Percentiles rank a stretch among this genome's conserved stretches.
These are phyloP conservation scores for Fusarium euwallaceae DNA, from an alignment of 2,329 filamentous ascomycete species.

Conservation along the genomic window DNA sequence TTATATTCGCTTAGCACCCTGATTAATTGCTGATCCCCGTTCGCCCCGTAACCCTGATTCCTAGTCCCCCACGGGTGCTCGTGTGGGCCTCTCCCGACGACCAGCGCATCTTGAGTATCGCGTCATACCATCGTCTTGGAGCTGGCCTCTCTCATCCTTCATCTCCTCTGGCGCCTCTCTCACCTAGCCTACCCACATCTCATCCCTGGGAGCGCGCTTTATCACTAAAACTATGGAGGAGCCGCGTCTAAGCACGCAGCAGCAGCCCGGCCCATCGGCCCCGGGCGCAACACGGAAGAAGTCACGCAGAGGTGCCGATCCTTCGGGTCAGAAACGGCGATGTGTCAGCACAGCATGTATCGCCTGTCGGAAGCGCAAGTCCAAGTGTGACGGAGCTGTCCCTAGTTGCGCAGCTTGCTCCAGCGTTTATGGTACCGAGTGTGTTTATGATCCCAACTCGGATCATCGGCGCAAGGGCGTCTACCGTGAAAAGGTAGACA, in stretches of 20 bases:
- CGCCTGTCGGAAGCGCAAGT: constrained; percentile 83
- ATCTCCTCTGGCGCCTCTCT: constrained; percentile 2
- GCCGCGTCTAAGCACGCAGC: constrained; percentile 16
- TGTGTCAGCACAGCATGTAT: constrained; percentile 90
- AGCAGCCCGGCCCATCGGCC: constrained; percentile 28
- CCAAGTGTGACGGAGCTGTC: constrained; percentile 91
- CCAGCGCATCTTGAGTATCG: constrained; percentile 14
- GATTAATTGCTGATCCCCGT: constrained; percentile 26
- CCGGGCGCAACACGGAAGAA: constrained; percentile 57
- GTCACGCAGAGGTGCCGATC: constrained; percentile 62
- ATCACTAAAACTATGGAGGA: constrained; percentile 38
- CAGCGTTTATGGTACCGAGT: constrained; percentile 91
- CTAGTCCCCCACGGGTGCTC: constrained; percentile 24
- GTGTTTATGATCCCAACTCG: constrained; percentile 95
- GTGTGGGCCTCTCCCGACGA: constrained; percentile 23
- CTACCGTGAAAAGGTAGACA: constrained; percentile 93
- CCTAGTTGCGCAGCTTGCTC: constrained; percentile 96
- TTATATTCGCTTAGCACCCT: constrained; percentile 28
- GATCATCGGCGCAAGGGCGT: constrained; percentile 97
- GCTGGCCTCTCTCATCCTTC: not conserved
- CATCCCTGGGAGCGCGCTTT: constrained; percentile 9
- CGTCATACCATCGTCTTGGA: constrained; percentile 24
- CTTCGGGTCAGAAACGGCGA: constrained; percentile 73
- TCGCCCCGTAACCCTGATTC: constrained; percentile 24
- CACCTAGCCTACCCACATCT: constrained; percentile 5